Evolutionary conservation across 2,329 filamentous ascomycete genomes (phyloP), one percentile per base, ranked within the genome.

Genomic region (Arthroderma sp.): DNA sequence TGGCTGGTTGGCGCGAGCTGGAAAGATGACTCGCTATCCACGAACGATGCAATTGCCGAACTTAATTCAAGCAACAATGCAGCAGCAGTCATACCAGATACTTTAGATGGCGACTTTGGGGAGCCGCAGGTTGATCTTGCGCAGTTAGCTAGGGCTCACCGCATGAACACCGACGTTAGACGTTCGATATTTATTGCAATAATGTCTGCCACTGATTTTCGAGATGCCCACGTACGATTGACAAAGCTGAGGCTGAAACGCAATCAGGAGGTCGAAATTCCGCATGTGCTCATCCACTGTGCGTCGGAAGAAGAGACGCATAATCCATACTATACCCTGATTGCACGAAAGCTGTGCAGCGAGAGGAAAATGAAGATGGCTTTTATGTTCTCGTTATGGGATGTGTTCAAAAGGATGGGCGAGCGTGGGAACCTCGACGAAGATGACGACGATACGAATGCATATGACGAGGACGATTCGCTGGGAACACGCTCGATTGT

Each of bases 1-100:
- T 98, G 91, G 91, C 77, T 96, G 15, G 85, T 96, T 4, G 91
- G 91, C 42, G 89, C 91, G n/a, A 94, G 87, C 62, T 95, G 89
- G 77, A 70, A 69, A 36, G 64, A 68, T 46, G n/a, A 32, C 9
- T 43, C 30, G 4, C 29, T 30, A 28, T 22, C 15, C 15, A 22
- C 15, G 6, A 29, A 43, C 10, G 41, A 43, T 15, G 22, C 36
- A 3, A 31, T 5, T 11, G 60, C 66, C 37, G 60, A 61, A 11
- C 58, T 68, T 1, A 56, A 54, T 4, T 59, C 55, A 40, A 51
- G 53, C 32, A 50, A 48, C 28, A 54, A 56, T 40, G 36, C 32
- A 3, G 38, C 51, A 37, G 30, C 30, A 37, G 29, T 49, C 33
- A 36, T 47, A 4, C 33, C 42, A 30, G 47, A 49, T 42, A 49